Conservation (phyloP, 768 basidiomycete species). For the Rhizopogon roseolus region DNA sequence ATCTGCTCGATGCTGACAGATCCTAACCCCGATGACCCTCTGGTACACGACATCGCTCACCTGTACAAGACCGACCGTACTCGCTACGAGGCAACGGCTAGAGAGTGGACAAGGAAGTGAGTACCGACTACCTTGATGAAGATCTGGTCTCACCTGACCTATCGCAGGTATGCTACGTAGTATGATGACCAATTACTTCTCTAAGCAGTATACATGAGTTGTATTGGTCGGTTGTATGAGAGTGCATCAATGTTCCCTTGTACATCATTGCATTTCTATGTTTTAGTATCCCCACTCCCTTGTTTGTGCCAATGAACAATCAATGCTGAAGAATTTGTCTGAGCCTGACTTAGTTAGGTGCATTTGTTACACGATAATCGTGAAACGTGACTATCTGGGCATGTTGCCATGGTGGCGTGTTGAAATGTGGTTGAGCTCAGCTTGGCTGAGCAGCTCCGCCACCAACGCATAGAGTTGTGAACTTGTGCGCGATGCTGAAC, state of each 20-base stretch:
- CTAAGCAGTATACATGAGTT: slow-evolving; percentile 20
- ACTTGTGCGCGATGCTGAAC: neutral
- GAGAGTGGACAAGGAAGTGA: slow-evolving; percentile 99
- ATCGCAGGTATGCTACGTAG: slow-evolving; percentile 50
- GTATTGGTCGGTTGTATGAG: slow-evolving; percentile 24
- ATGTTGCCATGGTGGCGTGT: neutral
- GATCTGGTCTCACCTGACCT: slow-evolving; percentile 1
- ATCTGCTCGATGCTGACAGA: slow-evolving; percentile 99
- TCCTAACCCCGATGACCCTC: slow-evolving; percentile 97
- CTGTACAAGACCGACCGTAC: slow-evolving; percentile 98
- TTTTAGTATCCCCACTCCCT: slow-evolving; percentile 27
- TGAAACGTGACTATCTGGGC: too few relatives aligned
- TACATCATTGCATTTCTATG: slow-evolving; percentile 26
- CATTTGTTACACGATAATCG: neutral
- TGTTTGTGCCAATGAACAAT: slow-evolving; percentile 1
- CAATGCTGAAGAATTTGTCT: neutral
- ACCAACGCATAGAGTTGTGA: neutral
- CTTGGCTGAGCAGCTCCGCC: neutral
- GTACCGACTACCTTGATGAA: slow-evolving; percentile 20
- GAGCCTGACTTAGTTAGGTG: neutral
- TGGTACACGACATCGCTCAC: slow-evolving; percentile 98
- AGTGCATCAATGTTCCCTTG: slow-evolving; percentile 28
- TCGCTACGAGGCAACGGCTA: slow-evolving; percentile 94
- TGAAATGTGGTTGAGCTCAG: neutral
- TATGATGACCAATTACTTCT: slow-evolving; percentile 19